Evolutionary conservation across 2,329 filamentous ascomycete genomes (phyloP).

Genomic region (Fusarium torulosum): DNA sequence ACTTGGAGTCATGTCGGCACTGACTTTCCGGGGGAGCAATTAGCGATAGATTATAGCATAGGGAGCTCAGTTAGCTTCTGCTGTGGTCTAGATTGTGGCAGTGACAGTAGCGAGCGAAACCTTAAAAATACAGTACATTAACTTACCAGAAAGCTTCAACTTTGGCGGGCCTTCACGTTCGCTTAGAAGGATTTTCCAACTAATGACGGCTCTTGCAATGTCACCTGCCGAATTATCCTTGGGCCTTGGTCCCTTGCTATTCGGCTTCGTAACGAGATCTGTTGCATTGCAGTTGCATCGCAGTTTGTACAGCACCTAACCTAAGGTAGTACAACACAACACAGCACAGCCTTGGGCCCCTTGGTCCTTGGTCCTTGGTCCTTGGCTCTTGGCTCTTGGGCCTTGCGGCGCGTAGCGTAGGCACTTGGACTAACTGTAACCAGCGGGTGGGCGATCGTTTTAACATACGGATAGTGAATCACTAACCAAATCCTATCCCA

Average conservation of each 20-base stretch:
- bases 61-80: background rate
- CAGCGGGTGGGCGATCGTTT: too few species aligned
- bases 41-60: too few species aligned
- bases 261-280: conserved; percentile 19
- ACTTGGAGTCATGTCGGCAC: conserved; percentile 1
- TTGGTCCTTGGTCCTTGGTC: too few species aligned
- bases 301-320: background rate
- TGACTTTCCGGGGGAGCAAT: background rate
- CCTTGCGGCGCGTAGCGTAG: too few species aligned
- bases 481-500: too few species aligned
- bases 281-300: background rate
- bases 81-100: conserved; percentile 21
- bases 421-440: too few species aligned
- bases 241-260: background rate
- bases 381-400: too few species aligned
- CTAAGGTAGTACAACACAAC: background rate
- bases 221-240: conserved; percentile 29
- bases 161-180: too few species aligned
- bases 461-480: too few species aligned
- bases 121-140: conserved; percentile 2
- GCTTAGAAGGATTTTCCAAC: background rate
- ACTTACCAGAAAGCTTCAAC: too few species aligned
- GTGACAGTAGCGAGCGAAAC: conserved; percentile 32
- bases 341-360: too few species aligned
- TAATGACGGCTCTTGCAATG: conserved; percentile 27